A percentile compares a stretch with the other conserved stretches of the same genome.
Evolutionary conservation across 1,139 yeast species (phyloP).

Genomic region (Yamadazyma sp.): DNA sequence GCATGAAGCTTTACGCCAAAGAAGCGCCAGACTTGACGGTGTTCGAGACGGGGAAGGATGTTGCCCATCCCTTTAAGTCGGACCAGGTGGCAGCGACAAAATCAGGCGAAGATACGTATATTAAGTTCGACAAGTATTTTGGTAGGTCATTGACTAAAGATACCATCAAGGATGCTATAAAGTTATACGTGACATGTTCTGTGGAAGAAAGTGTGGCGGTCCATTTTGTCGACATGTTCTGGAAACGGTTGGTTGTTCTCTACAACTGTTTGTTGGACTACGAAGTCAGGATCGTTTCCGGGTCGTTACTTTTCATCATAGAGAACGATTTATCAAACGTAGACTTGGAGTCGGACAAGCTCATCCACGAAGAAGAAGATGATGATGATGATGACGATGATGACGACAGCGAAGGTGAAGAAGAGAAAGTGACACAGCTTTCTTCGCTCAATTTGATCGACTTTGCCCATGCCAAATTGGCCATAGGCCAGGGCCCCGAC

Average conservation of each 20-base stretch:
- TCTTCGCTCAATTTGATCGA: slow-evolving; percentile 67
- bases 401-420: slow-evolving; percentile 17
- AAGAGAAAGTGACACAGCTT: slow-evolving; percentile 13
- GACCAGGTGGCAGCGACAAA: slow-evolving; percentile 9
- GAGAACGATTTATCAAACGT: slow-evolving; percentile 64
- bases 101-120: slow-evolving; percentile 33
- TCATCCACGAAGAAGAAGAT: slow-evolving; percentile 26
- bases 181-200: slow-evolving; percentile 45
- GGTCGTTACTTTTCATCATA: slow-evolving; percentile 70
- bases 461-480: slow-evolving; percentile 80
- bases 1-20: slow-evolving; percentile 63
- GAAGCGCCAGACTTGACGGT: slow-evolving; percentile 14
- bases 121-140: slow-evolving; percentile 61
- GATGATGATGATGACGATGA: slow-evolving; percentile 33
- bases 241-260: slow-evolving; percentile 60
- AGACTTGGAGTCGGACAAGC: slow-evolving; percentile 24
- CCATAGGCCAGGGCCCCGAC: slow-evolving; percentile 69
- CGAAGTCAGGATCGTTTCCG: slow-evolving; percentile 69
- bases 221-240: slow-evolving; percentile 36
- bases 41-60: slow-evolving; percentile 11
- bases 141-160: slow-evolving; percentile 60
- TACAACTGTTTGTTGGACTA: slow-evolving; percentile 61
- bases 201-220: slow-evolving; percentile 3
- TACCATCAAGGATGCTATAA: slow-evolving; percentile 50
- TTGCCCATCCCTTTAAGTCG: slow-evolving; percentile 1